Evolutionary conservation across 2,329 filamentous ascomycete genomes (phyloP), one percentile per base, ranked within the genome.

Genomic region (Laburnicola sp.): DNA sequence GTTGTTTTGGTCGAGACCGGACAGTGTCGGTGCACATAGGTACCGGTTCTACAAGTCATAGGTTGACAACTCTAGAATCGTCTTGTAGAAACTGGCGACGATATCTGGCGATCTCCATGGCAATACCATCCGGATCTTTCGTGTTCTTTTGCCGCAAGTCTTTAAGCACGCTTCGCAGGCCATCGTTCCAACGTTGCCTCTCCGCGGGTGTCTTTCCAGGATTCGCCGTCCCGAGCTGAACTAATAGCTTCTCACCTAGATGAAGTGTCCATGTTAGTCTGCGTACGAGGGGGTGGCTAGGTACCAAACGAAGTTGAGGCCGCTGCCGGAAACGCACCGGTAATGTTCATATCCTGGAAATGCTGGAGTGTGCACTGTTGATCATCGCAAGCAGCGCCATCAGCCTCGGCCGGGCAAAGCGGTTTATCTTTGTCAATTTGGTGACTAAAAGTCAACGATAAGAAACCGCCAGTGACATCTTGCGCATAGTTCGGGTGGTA

Each of bases 361-460:
- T 99, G 94, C 77, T 97, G 86, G 58, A 77, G 86, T 49, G 84
- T 76, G 75, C 94, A 99, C 48, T 82, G 78, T 52, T 76, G 71
- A 66, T 92, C 89, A 60, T 87, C 86, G 81, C 94, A 97, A 59
- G 80, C 77, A 54, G 85, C 84, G 45, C 85, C 86, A 41, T 80
- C 79, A 56, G 89, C 76, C 72, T 96, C 89, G 64, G 84, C 87
- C 32, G 85, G 86, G 73, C 94, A 99, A 42, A 97, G 68, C 55
- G 83, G 82, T 62, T 82, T 86, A 54, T 84, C 80, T 23, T 86
- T 80, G 69, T 97, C 86, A 74, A 99, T 96, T 62, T 86, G 87
- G 74, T 96, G 89, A 76, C 90, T 97, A 76, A 93, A 97, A 37
- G 92, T 97, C 77, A 95, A 80, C 58, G 94, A 97, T 68, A 88